Conservation (phyloP, 2,329 filamentous ascomycete species). For the Chaetomium olivaceum region DNA sequence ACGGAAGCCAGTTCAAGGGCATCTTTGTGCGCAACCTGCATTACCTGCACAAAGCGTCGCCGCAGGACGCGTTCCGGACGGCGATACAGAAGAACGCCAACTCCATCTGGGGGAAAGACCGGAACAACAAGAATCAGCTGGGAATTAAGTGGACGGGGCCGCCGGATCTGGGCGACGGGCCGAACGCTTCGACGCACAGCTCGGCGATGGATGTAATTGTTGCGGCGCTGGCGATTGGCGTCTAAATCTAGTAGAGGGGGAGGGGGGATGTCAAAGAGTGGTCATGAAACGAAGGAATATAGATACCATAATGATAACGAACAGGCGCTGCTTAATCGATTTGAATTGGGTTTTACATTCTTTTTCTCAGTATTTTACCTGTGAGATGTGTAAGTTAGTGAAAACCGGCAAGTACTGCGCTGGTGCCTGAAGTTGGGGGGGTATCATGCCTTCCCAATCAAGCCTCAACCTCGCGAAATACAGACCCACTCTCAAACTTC, state of each 20-base stretch:
- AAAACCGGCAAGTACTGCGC: constrained; percentile 1
- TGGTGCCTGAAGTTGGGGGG: constrained; percentile 16
- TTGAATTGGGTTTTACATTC: neutral
- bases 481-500: constrained; percentile 3
- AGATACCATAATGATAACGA: neutral
- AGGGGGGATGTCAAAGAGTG: no score
- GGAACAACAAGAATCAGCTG: constrained; percentile 50
- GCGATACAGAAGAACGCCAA: constrained; percentile 65
- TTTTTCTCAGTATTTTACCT: neutral
- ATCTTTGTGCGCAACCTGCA: constrained; percentile 66
- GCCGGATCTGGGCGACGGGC: constrained; percentile 40
- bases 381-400: neutral
- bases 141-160: constrained; percentile 68
- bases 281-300: neutral
- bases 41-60: constrained; percentile 54
- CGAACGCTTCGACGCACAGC: constrained; percentile 61
- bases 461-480: neutral
- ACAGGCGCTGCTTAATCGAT: neutral
- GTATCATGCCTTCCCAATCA: constrained; percentile 2
- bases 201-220: constrained; percentile 68
- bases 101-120: constrained; percentile 63
- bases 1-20: constrained; percentile 68
- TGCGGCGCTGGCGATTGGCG: constrained; percentile 51
- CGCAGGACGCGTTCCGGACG: constrained; percentile 49
- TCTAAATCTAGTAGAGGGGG: neutral